Evolutionary conservation across 2,329 filamentous ascomycete species (phyloP).

Genomic region (Berkeleyomyces basicola): DNA sequence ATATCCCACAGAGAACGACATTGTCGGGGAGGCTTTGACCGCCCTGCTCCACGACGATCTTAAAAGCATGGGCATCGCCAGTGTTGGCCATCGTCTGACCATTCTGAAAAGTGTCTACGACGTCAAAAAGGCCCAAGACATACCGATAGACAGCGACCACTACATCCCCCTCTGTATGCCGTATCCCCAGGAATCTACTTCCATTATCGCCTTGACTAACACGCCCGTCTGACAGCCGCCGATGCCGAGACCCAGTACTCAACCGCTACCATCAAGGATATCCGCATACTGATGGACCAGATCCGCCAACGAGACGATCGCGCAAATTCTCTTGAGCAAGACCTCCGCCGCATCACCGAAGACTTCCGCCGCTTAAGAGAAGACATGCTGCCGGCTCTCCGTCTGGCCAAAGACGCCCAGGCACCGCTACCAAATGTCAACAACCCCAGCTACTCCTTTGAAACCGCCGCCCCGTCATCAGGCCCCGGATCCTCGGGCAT

Average conservation of each 20-base stretch:
- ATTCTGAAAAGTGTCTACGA: slow-evolving; percentile 95
- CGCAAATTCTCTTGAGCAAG: slow-evolving; percentile 66
- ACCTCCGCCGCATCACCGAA: slow-evolving; percentile 68
- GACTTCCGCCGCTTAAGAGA: slow-evolving; percentile 81
- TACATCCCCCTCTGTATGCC: slow-evolving; percentile 79
- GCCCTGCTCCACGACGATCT: slow-evolving; percentile 82
- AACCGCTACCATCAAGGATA: slow-evolving; percentile 80
- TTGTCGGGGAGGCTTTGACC: slow-evolving; percentile 79
- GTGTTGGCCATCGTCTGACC: slow-evolving; percentile 84
- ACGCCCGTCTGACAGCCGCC: slow-evolving; percentile 43
- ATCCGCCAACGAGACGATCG: slow-evolving; percentile 81
- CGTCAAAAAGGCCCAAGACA: slow-evolving; percentile 83
- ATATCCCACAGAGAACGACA: slow-evolving; percentile 59
- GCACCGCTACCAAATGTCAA: slow-evolving; percentile 54
- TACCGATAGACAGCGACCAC: slow-evolving; percentile 80
- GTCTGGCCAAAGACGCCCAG: slow-evolving; percentile 78
- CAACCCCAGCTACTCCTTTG: slow-evolving; percentile 11
- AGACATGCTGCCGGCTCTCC: slow-evolving; percentile 78
- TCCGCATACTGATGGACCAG: slow-evolving; percentile 78
- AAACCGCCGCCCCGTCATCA: slow-evolving; percentile 33
- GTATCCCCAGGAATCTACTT: not conserved
- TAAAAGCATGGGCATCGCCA: slow-evolving; percentile 84
- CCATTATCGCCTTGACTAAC: slow-evolving; percentile 5
- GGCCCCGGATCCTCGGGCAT: slow-evolving; percentile 35
- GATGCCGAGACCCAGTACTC: slow-evolving; percentile 76